Percentiles rank a stretch among this genome's conserved stretches.
These are phyloP conservation scores for Prototheca cutis DNA, from an alignment of 163 green algal species.

Conservation along the genomic window DNA sequence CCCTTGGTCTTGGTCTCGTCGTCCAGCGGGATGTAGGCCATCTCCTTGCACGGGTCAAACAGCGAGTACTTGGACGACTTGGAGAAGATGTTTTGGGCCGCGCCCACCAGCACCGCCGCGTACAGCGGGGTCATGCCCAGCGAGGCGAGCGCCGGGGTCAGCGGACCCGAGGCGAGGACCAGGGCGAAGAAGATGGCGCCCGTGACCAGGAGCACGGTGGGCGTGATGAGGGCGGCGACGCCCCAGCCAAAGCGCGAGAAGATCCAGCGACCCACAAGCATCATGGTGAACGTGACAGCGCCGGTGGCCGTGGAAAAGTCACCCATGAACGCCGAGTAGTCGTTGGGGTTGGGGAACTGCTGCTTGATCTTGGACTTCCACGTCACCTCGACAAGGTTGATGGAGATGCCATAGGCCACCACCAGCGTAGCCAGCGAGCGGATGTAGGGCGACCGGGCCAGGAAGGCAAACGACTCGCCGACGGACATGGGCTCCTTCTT, in stretches of 20 bases:
- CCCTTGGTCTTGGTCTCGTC: constrained; percentile 91
- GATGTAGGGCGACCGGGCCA: constrained; percentile 92
- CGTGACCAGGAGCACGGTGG: constrained; percentile 86
- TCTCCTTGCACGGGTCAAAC: constrained; percentile 99
- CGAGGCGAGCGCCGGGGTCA: constrained; percentile 65
- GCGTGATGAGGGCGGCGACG: constrained; percentile 87
- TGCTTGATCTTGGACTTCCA: constrained; percentile 99
- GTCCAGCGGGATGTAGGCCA: constrained; percentile 97
- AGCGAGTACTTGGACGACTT: constrained; percentile 97
- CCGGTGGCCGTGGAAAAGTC: constrained; percentile 93
- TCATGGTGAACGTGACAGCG: constrained; percentile 92
- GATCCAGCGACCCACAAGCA: constrained; percentile 90
- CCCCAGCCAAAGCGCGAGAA: constrained; percentile 95
- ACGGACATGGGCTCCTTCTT: constrained; percentile 83
- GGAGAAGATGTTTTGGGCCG: constrained; percentile 97
- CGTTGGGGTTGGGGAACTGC: constrained; percentile 98
- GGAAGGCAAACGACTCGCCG: constrained; percentile 88
- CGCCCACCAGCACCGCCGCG: constrained; percentile 89
- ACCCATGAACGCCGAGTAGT: constrained; percentile 98
- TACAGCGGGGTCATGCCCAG: constrained; percentile 86
- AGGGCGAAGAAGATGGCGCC: constrained; percentile 89
- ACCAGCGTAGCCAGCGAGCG: constrained; percentile 89
- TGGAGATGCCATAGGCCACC: constrained; percentile 95
- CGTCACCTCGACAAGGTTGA: constrained; percentile 99
- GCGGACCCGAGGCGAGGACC: constrained; percentile 64